These are phyloP conservation scores for Cymbidium sinense DNA, from an alignment of 106 monocot genomes.

Conservation along the genomic window DNA sequence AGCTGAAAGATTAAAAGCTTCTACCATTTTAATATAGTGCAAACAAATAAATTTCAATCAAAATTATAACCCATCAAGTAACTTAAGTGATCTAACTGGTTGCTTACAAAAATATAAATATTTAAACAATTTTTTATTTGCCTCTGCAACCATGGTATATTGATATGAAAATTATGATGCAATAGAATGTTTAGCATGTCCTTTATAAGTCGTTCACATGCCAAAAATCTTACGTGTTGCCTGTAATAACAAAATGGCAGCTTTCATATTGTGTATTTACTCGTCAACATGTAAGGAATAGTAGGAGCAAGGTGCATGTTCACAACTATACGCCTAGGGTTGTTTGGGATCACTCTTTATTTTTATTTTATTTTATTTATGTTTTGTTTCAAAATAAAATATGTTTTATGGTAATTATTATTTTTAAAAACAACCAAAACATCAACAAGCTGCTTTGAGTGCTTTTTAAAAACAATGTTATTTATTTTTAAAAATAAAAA, in stretches of 20 bases:
- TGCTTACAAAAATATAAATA: neutral
- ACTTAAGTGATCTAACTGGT: neutral
- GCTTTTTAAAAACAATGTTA: too few relatives aligned
- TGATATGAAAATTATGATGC: neutral
- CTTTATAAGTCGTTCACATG: too few relatives aligned
- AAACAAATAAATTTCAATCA: neutral
- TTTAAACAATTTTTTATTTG: neutral
- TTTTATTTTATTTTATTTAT: too few relatives aligned
- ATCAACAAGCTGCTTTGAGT: too few relatives aligned
- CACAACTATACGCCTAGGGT: neutral
- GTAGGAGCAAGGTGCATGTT: neutral
- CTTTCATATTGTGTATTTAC: neutral
- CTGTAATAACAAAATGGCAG: neutral
- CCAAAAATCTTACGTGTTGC: neutral
- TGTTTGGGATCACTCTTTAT: too few relatives aligned
- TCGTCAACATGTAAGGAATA: too few relatives aligned
- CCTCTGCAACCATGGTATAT: neutral
- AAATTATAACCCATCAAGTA: neutral
- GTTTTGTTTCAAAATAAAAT: too few relatives aligned
- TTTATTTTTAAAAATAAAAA: too few relatives aligned
- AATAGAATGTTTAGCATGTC: too few relatives aligned
- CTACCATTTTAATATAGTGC: neutral
- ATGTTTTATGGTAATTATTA: too few relatives aligned
- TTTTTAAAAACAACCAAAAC: too few relatives aligned
- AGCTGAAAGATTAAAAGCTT: neutral